phyloP scores from a whole-genome alignment of 2,329 filamentous ascomycete genomes.

The Microcyclospora pomicola region DNA sequence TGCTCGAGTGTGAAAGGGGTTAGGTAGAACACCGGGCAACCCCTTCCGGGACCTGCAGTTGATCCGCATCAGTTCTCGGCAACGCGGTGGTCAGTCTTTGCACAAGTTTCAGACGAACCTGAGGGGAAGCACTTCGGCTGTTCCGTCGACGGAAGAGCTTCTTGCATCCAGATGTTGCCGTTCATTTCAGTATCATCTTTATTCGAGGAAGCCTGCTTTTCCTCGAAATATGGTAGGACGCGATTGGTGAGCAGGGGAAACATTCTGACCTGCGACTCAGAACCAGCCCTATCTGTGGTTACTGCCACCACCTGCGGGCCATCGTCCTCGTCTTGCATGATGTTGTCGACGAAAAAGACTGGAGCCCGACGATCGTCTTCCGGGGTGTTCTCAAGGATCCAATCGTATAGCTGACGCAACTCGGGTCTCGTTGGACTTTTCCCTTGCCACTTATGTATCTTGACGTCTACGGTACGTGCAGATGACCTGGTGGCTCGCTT shows the following conservation, averaged over 20 bases:
- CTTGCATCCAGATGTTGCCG: neutral
- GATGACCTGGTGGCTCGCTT: too few species aligned
- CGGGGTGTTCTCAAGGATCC: neutral
- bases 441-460: neutral
- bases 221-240: too few species aligned
- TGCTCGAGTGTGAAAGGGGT: neutral
- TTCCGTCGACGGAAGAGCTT: neutral
- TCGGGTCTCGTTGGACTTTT: neutral
- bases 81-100: too few species aligned
- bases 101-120: too few species aligned
- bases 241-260: too few species aligned
- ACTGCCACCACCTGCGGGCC: neutral
- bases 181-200: neutral
- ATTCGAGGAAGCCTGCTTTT: neutral
- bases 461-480: neutral
- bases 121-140: neutral
- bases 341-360: conserved; percentile 1
- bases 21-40: neutral
- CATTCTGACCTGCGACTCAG: too few species aligned
- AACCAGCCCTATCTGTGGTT: too few species aligned
- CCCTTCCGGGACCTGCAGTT: neutral
- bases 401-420: neutral
- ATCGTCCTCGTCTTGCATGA: neutral
- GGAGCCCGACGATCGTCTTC: neutral
- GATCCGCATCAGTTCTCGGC: too few species aligned